Base-by-base conservation (phyloP, 495 filamentous ascomycete genomes). In the Xylaria scruposa region DNA sequence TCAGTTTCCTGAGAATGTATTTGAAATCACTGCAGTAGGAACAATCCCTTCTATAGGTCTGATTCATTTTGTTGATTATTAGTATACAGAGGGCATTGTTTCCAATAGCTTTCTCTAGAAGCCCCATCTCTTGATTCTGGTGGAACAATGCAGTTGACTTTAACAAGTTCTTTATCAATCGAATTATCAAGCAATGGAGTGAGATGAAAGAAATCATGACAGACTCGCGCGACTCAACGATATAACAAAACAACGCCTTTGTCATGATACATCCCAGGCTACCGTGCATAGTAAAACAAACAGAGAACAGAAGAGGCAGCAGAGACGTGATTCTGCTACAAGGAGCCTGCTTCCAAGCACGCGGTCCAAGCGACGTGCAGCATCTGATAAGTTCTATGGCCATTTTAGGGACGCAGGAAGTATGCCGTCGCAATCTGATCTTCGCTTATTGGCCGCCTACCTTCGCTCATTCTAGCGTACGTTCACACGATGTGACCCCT, bases 41-140 rank as follows among this genome's bases (percentile, higher is more conserved):
- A 24, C 29, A 1, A 53, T 9, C 36, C 21, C 9, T 67, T 53
- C 31, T 53, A 21, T n/a, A 38, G 19, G 0, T 24, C 12, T 3
- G 17, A 33, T 67, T 67, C 33, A 51, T 67, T 60, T 60, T 60
- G 58, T 60, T 38, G 8, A n/a, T 36, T n/a, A n/a, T 38, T 38
- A 3, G 10, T 38, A 21, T 21, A 60, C 31, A 60, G 19, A 60
- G 19, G 12, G 33, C 24, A 21, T 60, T 60, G 15, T 36, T 38
- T 60, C 19, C 19, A 21, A 24, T 21, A 8, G 58, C 58, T 60
- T 38, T 60, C 58, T 60, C 58, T 38, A 60, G 33, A 60, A 36
- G 58, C 13, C 33, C 10, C 21, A 17, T 63, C 5, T 36, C 58
- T 33, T 42, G n/a, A 26, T 44, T 26, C n/a, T 15, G 21, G 15